Percentiles rank a stretch among this genome's conserved stretches.
Conservation (phyloP, 1,284 basidiomycete species). For the Ceratobasidium theobromae region DNA sequence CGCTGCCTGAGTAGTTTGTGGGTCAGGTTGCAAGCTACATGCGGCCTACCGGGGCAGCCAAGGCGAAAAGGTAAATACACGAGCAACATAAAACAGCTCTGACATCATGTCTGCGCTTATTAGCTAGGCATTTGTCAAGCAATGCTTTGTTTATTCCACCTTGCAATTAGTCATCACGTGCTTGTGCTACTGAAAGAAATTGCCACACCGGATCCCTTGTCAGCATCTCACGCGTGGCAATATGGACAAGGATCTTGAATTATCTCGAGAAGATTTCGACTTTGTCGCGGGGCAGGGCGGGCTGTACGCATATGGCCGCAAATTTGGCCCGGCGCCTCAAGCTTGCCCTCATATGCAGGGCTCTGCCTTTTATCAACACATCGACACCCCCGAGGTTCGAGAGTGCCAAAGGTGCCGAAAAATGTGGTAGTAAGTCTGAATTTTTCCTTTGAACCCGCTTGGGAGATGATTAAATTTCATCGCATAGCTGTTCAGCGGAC, state of each 20-base stretch:
- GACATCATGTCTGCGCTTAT: too few relatives aligned
- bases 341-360: slow-evolving; percentile 29
- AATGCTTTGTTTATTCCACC: background rate
- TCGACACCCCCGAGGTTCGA: slow-evolving; percentile 5
- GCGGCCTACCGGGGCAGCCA: too few relatives aligned
- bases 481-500: slow-evolving; percentile 3
- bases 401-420: slow-evolving; percentile 15
- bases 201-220: too few relatives aligned
- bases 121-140: background rate
- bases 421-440: slow-evolving; percentile 23
- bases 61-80: too few relatives aligned
- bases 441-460: background rate
- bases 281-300: background rate
- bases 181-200: background rate
- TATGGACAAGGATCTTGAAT: background rate
- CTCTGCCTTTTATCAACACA: slow-evolving; percentile 5
- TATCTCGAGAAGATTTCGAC: slow-evolving; percentile 15
- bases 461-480: background rate
- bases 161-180: background rate
- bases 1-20: too few relatives aligned
- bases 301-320: background rate
- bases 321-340: background rate
- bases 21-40: too few relatives aligned
- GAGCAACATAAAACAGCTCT: too few relatives aligned
- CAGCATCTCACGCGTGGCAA: background rate